Base-by-base conservation (phyloP, 768 basidiomycete genomes). In the Mycena sanguinolenta region DNA sequence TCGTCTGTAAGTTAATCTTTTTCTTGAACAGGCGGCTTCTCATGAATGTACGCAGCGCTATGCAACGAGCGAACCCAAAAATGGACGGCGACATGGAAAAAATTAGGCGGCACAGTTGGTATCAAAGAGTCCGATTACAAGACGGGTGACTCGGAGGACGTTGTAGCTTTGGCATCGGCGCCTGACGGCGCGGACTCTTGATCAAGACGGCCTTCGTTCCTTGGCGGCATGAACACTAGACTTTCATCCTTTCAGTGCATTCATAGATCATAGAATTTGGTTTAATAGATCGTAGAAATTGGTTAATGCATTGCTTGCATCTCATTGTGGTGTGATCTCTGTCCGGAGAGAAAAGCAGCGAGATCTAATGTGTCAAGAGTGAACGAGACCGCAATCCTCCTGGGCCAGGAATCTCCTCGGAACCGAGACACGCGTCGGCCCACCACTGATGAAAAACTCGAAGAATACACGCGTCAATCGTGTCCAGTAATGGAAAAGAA, bases 71-170 rank as follows among this genome's bases (percentile, higher is more conserved):
- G 89, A 50, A 82, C 84, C 58, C 80, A 82, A 44, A 76, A 57
- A 21, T 87, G 89, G 86, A 81, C 86, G 72, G 84, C 85, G 54
- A 86, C 83, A 44, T 97, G 96, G 96, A 83, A 83, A 53, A 79
- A 81, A 60, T 82, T 92, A 25, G 96, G 95, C 2, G 93, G 85
- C 1, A 84, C 75, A 59, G 83, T 95, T 27, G 95, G 95, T 1
- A 77, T 91, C 38, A 90, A 87, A 76, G 95, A 97, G 77, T 94
- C 91, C 88, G 91, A 93, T 27, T 90, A 92, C 74, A 95, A 95
- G 78, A 72, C 17, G n/a, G 65, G 57, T 32, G 32, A 30, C 44
- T 49, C 53, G 17, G 69, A 63, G 4, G 34, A 17, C 42, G 59
- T n/a, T 4, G 7, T 23, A 28, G 42, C 50, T 3, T 23, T 59